A percentile compares a stretch with the other conserved stretches of the same genome.
Evolutionary conservation across 2,329 filamentous ascomycete genomes (phyloP).

Genomic region (Diaporthe longicolla): DNA sequence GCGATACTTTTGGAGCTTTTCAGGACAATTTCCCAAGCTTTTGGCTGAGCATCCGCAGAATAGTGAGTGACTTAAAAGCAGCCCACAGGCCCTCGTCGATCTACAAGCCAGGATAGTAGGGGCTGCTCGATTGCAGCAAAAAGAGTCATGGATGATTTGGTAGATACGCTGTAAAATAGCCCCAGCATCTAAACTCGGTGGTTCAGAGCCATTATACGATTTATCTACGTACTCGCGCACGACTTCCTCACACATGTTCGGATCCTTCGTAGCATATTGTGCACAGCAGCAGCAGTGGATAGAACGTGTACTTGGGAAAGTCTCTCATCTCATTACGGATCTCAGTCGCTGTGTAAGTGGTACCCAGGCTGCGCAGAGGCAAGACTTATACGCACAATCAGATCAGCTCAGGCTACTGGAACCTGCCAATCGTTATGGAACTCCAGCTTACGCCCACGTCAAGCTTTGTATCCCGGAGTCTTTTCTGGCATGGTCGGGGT

Average conservation of each 20-base stretch:
- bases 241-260: background rate
- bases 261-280: background rate
- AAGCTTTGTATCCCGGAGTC: too few species aligned
- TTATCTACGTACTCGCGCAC: background rate
- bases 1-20: background rate
- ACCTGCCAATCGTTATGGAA: background rate
- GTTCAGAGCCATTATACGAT: background rate
- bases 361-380: background rate
- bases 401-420: background rate
- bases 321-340: background rate
- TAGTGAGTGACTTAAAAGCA: too few species aligned
- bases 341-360: too few species aligned
- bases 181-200: background rate
- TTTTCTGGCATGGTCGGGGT: background rate
- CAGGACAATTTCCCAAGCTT: background rate
- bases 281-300: background rate
- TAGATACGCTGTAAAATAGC: conserved; percentile 1
- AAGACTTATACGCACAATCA: background rate
- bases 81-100: background rate
- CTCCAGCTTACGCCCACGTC: background rate
- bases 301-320: background rate
- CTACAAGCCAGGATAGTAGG: background rate
- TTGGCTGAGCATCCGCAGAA: background rate
- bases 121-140: background rate
- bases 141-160: background rate